Base-by-base conservation (phyloP, 202 grass and related monocot species). In the Miscanthus sacchariflorus region DNA sequence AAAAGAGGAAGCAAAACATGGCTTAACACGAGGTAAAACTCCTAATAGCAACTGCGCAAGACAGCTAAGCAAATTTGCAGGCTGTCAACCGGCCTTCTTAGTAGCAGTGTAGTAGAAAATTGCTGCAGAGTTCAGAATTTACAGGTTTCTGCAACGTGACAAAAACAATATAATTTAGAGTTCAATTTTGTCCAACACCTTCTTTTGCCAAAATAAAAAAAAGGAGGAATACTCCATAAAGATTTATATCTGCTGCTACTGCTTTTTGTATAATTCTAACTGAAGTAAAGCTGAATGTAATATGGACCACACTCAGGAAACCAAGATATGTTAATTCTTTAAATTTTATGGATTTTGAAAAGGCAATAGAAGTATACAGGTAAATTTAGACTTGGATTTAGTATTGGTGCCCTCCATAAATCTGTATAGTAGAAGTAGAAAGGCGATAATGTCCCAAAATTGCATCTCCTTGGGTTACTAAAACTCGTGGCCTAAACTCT, bases 341-440 rank as follows among this genome's bases (percentile, higher is more conserved):
- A 10, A 61, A 61, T 4, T 59, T 61, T 61, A 61, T 23, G 21
- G 8, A 61, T 23, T 61, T 61, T 61, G 21, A 23, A 23, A n/a
- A 59, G 56, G 8, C 56, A 61, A 23, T 23, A 23, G 21, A 61
- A 23, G 2, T 59, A 23, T 23, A 23, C 21, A 61, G 2, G 56
- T 61, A 61, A 61, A 61, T 61, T 61, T 61, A 61, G 56, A 61
- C 21, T 61, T 61, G 56, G 21, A 61, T 61, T 61, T 61, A 61
- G 0, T 6, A n/a, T 59, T 21, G 56, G 6, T 23, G 19, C 21
- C 21, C 19, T 61, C 21, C 56, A 61, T 61, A 61, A 61, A 63
- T 63, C 58, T 63, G 9, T 23, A n/a, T 59, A 59, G 56, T 58
- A 58, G 50, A 58, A 58, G 21, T 63, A 63, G 58, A 23, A 63